Evolutionary conservation across 2,329 filamentous ascomycete species (phyloP).

Genomic region (Aspergillus piperis): DNA sequence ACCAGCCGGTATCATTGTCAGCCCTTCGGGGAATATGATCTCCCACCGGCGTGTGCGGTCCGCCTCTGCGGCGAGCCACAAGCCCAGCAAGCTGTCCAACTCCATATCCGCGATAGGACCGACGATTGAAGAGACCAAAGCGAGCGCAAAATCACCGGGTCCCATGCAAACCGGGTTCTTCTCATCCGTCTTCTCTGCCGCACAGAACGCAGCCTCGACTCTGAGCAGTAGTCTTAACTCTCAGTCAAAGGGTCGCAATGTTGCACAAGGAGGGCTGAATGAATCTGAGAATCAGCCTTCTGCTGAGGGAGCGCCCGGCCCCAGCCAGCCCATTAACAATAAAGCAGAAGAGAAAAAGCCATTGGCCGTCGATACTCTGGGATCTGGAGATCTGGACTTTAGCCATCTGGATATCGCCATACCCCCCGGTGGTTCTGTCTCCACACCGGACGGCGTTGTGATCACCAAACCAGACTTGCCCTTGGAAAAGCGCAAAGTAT

Average conservation of each 20-base stretch:
- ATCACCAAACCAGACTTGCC: slow-evolving; percentile 38
- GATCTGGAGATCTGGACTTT: slow-evolving; percentile 83
- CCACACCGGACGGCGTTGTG: slow-evolving; percentile 41
- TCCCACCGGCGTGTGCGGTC: slow-evolving; percentile 67
- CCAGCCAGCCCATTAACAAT: slow-evolving; percentile 23
- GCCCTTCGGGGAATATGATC: slow-evolving; percentile 70
- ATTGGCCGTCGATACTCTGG: slow-evolving; percentile 83
- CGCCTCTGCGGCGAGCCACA: slow-evolving; percentile 53
- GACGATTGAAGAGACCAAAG: slow-evolving; percentile 64
- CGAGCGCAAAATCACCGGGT: slow-evolving; percentile 58
- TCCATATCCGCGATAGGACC: slow-evolving; percentile 71
- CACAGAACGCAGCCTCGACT: slow-evolving; percentile 85
- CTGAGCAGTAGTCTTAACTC: slow-evolving; percentile 65
- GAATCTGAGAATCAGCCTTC: slow-evolving; percentile 31
- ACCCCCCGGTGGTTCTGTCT: slow-evolving; percentile 36
- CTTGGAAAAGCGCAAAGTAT: slow-evolving; percentile 36
- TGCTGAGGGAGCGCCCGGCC: slow-evolving; percentile 31
- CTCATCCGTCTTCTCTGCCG: slow-evolving; percentile 86
- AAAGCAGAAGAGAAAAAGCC: slow-evolving; percentile 60
- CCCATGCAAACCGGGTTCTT: slow-evolving; percentile 71
- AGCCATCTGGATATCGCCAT: slow-evolving; percentile 76
- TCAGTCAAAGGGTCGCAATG: slow-evolving; percentile 48
- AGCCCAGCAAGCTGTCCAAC: slow-evolving; percentile 85
- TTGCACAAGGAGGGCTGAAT: slow-evolving; percentile 33
- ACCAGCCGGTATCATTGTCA: slow-evolving; percentile 55